Conservation (phyloP, 1,284 basidiomycete genomes). For the Tilletia indica region DNA sequence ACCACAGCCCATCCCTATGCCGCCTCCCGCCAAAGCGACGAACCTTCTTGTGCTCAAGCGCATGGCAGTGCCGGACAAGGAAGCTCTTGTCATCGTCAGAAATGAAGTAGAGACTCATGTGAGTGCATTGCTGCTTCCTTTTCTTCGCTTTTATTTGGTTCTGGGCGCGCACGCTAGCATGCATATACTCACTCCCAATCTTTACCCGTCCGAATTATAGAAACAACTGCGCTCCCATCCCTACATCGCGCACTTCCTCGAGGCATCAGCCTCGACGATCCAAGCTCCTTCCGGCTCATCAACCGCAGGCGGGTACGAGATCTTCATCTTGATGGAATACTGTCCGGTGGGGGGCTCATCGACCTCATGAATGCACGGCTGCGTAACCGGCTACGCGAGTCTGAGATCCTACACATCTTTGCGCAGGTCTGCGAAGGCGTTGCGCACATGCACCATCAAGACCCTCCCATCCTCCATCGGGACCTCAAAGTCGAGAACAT, state of each 20-base stretch:
- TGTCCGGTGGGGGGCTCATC: slow-evolving; percentile 90
- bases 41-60: slow-evolving; percentile 92
- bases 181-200: not conserved
- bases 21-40: slow-evolving; percentile 57
- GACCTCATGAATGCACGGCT: slow-evolving; percentile 98
- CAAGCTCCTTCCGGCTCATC: slow-evolving; percentile 20
- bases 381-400: slow-evolving; percentile 85
- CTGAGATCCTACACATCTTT: slow-evolving; percentile 96
- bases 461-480: slow-evolving; percentile 85
- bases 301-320: slow-evolving; percentile 74
- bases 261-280: slow-evolving; percentile 65
- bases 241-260: slow-evolving; percentile 88
- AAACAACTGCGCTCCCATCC: slow-evolving; percentile 81
- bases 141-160: not conserved
- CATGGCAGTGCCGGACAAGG: slow-evolving; percentile 86
- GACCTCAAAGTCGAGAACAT: slow-evolving; percentile 97
- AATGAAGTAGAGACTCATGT: slow-evolving; percentile 99
- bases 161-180: not conserved
- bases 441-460: slow-evolving; percentile 79
- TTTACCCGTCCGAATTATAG: slow-evolving; percentile 56
- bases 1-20: slow-evolving; percentile 67
- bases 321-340: slow-evolving; percentile 99
- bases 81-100: slow-evolving; percentile 87
- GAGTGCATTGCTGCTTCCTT: slow-evolving; percentile 51
- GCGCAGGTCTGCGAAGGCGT: slow-evolving; percentile 50